Evolutionary conservation across 2,329 filamentous ascomycete species (phyloP), one percentile per base, ranked within the genome.

Genomic region (Bipolaris gigantea): DNA sequence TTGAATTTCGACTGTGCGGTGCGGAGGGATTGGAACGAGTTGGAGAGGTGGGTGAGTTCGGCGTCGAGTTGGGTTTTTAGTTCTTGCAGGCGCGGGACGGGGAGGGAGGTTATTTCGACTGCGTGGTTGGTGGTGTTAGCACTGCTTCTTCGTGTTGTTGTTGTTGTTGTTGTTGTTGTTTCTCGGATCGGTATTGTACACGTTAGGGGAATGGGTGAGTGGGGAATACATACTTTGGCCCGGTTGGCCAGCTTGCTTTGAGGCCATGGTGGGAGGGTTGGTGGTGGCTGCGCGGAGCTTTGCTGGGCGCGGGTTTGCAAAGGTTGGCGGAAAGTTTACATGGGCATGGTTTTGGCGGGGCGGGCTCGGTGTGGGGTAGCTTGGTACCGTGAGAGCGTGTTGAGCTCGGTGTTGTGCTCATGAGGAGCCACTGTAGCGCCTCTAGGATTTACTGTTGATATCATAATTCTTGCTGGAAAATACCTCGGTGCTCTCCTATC

Each of bases 41-140:
- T 84, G 2, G 91, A 95, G 63, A 99, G 85, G 79, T 97, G 93
- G 73, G 96, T 91, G 62, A 99, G 88, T 77, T 99, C 94, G 69
- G 94, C 88, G 75, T 96, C 93, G 63, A 99, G 88, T 75, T 97
- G 93, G 75, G 94, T 92, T 81, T 99, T 97, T 64, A 99, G 88
- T 66, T 91, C 86, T 64, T 86, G 88, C 63, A 99, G 89, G 77
- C 97, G 93, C 63, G 90, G 89, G 23, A 88, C 82, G 66, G 88
- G 89, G 68, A 99, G 88, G 57, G 84, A 86, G 66, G 88, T 85
- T 67, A 99, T 81, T 71, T 89, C 86, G 64, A 90, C 73, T 75
- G 48, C 18, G 43, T 15, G 30, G 5, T 39, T 15, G 11, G 15
- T 25, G 19, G 38, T 18, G 35, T 63, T 53, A 64, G 41, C 46